These are phyloP conservation scores for Dendrobium officinale DNA, from an alignment of 106 monocot species.

Conservation along the genomic window DNA sequence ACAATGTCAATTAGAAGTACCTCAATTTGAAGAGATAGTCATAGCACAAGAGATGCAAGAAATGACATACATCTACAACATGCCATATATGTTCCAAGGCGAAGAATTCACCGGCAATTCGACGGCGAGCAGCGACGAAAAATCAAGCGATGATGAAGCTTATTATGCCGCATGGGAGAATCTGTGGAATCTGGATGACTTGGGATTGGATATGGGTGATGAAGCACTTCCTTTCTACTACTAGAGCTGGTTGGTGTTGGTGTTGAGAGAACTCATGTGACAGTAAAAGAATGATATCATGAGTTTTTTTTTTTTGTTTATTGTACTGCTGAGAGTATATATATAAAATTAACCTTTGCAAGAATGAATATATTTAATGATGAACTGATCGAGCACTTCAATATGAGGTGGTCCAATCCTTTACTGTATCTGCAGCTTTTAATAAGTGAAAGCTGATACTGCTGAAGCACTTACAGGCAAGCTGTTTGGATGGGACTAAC, in stretches of 20 bases:
- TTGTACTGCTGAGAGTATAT: too few relatives aligned
- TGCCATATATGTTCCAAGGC: not conserved
- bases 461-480: too few relatives aligned
- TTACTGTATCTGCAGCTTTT: too few relatives aligned
- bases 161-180: not conserved
- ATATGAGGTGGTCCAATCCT: too few relatives aligned
- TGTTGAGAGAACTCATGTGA: not conserved
- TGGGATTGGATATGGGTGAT: not conserved
- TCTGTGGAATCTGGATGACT: not conserved
- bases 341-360: too few relatives aligned
- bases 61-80: constrained; percentile 10
- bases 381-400: too few relatives aligned
- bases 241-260: not conserved
- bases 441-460: too few relatives aligned
- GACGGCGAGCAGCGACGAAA: not conserved
- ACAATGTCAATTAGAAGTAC: not conserved
- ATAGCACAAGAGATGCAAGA: constrained; percentile 16
- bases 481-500: too few relatives aligned
- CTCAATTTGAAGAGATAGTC: constrained; percentile 3
- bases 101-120: not conserved
- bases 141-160: constrained; percentile 4
- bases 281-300: not conserved
- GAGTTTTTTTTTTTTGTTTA: too few relatives aligned
- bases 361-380: too few relatives aligned
- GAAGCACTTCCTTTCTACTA: not conserved